Evolutionary conservation across 441 rosid species (phyloP), one percentile per base, ranked within the genome.

Genomic region (Pelargonium myrrhifolium): DNA sequence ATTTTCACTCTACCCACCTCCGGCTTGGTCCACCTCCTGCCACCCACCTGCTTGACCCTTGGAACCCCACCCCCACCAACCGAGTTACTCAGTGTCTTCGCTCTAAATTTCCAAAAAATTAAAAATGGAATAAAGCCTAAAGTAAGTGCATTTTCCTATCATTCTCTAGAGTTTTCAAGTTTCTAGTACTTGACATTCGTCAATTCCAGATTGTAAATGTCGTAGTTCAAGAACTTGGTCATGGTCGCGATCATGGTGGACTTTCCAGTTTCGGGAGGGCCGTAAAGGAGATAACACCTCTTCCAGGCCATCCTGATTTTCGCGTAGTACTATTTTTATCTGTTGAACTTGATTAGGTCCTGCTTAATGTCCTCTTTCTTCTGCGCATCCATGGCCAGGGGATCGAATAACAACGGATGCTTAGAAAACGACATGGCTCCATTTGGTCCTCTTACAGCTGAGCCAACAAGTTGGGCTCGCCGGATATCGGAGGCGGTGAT

Each of bases 221-320:
- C 85, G 78, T 89, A 93, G 42, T 73, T 53, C 1, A 93, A 71
- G 67, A 84, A 84, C 82, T 84, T 90, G 0, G 97, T 97, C 94
- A 90, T 85, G 9, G 98, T 93, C 0, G 98, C 92, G 1, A 85
- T 85, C 68, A 90, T 90, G 72, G 89, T 89, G 0, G 98, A 93
- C 68, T 93, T 93, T 0, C 98, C 98, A 0, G 98, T 93, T 6
- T 97, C 99, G n/a, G 97, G 86, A 1, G 88, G 86, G 1, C 98
- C 98, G 79, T 87, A 93, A 1, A 93, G 58, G 5, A 93, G 86
- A 67, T 81, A 93, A 51, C 97, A 87, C 60, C 98, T 77, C 76
- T 86, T 87, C 98, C 98, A 90, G 0, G 79, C 95, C 2, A 96
- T 87, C 64, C 98, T 97, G 2, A 93, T 74, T 3, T 88, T 78